Conservation (phyloP, 768 basidiomycete species). For the Lentinula raphanica region DNA sequence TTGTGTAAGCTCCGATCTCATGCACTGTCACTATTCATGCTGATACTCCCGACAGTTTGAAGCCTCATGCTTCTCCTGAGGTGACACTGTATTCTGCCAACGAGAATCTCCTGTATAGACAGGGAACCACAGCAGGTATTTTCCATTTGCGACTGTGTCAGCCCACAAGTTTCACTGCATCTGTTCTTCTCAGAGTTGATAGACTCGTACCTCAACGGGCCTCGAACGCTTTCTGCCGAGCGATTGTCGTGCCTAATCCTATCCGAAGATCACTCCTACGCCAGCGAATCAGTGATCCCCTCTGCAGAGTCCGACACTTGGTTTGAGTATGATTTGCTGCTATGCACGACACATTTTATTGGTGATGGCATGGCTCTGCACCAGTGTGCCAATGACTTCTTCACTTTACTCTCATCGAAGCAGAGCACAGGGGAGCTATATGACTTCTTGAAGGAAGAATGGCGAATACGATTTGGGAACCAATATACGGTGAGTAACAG, state of each 20-base stretch:
- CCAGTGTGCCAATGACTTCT: conserved; percentile 76
- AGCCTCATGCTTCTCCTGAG: conserved; percentile 33
- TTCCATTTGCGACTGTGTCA: conserved; percentile 10
- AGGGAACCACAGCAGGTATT: conserved; percentile 34
- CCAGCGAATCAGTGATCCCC: not conserved
- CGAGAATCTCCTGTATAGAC: conserved; percentile 42
- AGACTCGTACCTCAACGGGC: conserved; percentile 70
- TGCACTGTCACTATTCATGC: not conserved
- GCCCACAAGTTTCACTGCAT: conserved; percentile 1
- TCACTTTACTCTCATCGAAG: conserved; percentile 43
- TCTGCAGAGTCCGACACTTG: not conserved
- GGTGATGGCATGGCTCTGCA: conserved; percentile 89
- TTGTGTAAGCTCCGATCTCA: conserved; percentile 48
- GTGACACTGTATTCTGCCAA: conserved; percentile 46
- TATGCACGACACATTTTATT: conserved; percentile 76
- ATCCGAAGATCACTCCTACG: conserved; percentile 18
- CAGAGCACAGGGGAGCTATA: conserved; percentile 17
- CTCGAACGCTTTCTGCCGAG: conserved; percentile 63
- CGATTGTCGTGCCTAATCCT: conserved; percentile 64
- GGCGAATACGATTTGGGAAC: conserved; percentile 20
- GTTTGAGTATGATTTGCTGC: conserved; percentile 53
- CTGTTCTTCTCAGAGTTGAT: conserved; percentile 46
- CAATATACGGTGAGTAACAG: conserved; percentile 15
- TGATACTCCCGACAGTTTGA: conserved; percentile 33
- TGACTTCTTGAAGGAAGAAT: conserved; percentile 28